Conservation (phyloP, 2,329 filamentous ascomycete species). For the Corynespora cassiicola region DNA sequence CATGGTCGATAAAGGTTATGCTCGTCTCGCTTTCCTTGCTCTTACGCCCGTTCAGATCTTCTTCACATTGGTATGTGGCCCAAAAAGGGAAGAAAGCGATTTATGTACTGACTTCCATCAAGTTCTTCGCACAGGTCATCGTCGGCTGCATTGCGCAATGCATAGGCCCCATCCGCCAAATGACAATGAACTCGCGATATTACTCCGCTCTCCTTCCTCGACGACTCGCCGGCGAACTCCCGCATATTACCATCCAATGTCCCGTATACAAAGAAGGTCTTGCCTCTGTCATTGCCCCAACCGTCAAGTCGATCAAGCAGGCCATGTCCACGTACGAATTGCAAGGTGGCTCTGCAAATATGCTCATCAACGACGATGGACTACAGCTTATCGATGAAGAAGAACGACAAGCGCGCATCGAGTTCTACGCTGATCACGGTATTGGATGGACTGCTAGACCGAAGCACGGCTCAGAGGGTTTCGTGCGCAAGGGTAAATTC, state of each 20-base stretch:
- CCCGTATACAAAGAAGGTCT: constrained; percentile 87
- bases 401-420: constrained; percentile 49
- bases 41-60: constrained; percentile 77
- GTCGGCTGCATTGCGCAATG: constrained; percentile 77
- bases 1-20: constrained; percentile 67
- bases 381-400: constrained; percentile 64
- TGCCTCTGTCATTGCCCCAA: constrained; percentile 73
- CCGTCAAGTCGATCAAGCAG: constrained; percentile 77
- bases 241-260: constrained; percentile 77
- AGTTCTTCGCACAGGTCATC: constrained; percentile 81
- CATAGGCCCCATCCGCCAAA: constrained; percentile 75
- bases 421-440: constrained; percentile 55
- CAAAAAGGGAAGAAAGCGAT: background rate
- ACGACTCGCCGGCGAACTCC: constrained; percentile 65
- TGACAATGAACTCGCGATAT: constrained; percentile 78
- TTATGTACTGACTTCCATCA: constrained; percentile 11
- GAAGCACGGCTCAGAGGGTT: constrained; percentile 41
- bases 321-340: constrained; percentile 56
- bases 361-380: constrained; percentile 71
- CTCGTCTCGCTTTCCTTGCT: constrained; percentile 68
- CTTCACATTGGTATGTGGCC: constrained; percentile 68
- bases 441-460: constrained; percentile 55
- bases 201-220: constrained; percentile 74
- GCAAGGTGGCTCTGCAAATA: constrained; percentile 67
- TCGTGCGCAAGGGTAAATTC: constrained; percentile 35